Conservation (phyloP, 2,329 filamentous ascomycete species). For the Fusarium odoratissimum region DNA sequence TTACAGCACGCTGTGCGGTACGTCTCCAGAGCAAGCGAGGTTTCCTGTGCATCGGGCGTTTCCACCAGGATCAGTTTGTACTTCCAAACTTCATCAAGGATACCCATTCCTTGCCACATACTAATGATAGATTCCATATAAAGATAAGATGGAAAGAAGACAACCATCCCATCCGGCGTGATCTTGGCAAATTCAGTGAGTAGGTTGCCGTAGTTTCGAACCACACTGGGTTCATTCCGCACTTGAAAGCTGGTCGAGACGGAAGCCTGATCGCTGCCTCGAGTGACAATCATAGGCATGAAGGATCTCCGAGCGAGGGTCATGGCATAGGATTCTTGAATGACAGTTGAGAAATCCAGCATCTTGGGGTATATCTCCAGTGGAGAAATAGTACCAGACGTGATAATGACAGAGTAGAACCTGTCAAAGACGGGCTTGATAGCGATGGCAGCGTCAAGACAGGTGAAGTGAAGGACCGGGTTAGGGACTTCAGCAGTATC, state of each 20-base stretch:
- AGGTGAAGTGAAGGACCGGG: slow-evolving; percentile 96
- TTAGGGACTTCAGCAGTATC: slow-evolving; percentile 96
- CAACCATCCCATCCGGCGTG: slow-evolving; percentile 97
- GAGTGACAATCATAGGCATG: slow-evolving; percentile 95
- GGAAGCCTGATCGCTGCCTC: slow-evolving; percentile 91
- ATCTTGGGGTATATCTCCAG: slow-evolving; percentile 99
- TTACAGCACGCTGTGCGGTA: slow-evolving; percentile 98
- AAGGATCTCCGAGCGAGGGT: slow-evolving; percentile 95
- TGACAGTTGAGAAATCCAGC: slow-evolving; percentile 90
- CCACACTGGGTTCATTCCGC: slow-evolving; percentile 94
- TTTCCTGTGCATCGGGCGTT: slow-evolving; percentile 97
- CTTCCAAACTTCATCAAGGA: slow-evolving; percentile 97
- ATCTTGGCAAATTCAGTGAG: slow-evolving; percentile 95
- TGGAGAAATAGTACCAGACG: slow-evolving; percentile 95
- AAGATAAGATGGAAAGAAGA: slow-evolving; percentile 98
- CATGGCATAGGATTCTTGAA: slow-evolving; percentile 98
- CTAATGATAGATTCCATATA: slow-evolving; percentile 99
- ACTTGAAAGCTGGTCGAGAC: slow-evolving; percentile 96
- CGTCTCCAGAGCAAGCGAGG: slow-evolving; percentile 92
- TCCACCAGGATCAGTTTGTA: slow-evolving; percentile 98
- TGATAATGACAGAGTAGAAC: slow-evolving; percentile 98
- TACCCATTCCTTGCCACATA: slow-evolving; percentile 99
- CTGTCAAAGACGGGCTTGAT: slow-evolving; percentile 98
- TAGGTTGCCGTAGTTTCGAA: slow-evolving; percentile 94
- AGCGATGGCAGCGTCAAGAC: slow-evolving; percentile 95